Percentiles rank a stretch among this genome's conserved stretches.
Conservation (phyloP, 2,329 filamentous ascomycete species). For the Aspergillus fischeri region DNA sequence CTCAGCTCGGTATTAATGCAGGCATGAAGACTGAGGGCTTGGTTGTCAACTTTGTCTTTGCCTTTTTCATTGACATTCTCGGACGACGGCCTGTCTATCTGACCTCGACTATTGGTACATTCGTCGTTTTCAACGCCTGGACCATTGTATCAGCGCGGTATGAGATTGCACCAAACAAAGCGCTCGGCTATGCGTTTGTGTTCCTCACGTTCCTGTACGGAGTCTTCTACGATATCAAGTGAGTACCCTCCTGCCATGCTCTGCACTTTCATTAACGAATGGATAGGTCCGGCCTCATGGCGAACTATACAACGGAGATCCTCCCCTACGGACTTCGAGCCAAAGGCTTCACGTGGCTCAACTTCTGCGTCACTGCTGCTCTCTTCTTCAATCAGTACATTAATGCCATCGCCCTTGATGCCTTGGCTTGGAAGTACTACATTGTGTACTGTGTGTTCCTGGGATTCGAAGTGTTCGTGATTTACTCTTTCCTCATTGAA, state of each 20-base stretch:
- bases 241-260: neutral
- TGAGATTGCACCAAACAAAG: constrained; percentile 22
- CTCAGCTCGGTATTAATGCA: constrained; percentile 38
- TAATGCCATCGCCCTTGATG: constrained; percentile 19
- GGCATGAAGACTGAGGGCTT: constrained; percentile 36
- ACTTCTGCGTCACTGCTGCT: neutral
- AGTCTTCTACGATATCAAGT: constrained; percentile 31
- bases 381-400: constrained; percentile 21
- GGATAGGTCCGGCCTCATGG: neutral
- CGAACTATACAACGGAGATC: neutral
- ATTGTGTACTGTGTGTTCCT: constrained; percentile 16
- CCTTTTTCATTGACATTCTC: constrained; percentile 35
- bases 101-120: constrained; percentile 38
- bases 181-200: constrained; percentile 35
- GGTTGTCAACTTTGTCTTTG: constrained; percentile 29
- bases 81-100: constrained; percentile 43
- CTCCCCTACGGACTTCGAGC: neutral
- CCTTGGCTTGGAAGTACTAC: constrained; percentile 21
- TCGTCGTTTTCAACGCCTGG: constrained; percentile 38
- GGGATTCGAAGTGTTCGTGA: constrained; percentile 5
- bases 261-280: neutral
- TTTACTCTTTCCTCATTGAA: constrained; percentile 13
- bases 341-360: neutral
- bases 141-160: constrained; percentile 36
- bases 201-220: constrained; percentile 41